Base-by-base conservation (phyloP, 164 flowering plant genomes). In the Chimonanthus praecox region DNA sequence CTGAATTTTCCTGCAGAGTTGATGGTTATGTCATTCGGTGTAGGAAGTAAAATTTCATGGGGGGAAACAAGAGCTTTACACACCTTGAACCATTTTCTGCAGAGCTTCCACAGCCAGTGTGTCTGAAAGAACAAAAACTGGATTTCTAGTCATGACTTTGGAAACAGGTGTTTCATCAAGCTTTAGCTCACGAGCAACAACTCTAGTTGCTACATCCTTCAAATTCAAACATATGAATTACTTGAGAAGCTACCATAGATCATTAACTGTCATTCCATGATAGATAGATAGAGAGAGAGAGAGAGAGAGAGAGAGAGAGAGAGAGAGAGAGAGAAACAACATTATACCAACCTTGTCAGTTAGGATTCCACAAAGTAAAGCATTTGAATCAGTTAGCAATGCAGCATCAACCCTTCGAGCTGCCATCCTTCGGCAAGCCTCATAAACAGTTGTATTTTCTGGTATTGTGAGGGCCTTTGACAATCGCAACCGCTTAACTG, bases 21-120 rank as follows among this genome's bases (percentile, higher is more conserved):
- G 48, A 33, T 5, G 20, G 0, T 62, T 62, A 11, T 54, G 1
- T 54, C 0, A 11, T 11, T 54, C 0, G 8, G 16, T 54, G 60
- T 54, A 3, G 5, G 11, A n/a, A 54, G 11, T 13, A 15, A 13
- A 54, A 3, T 11, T 54, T 54, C 13, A 11, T 11, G 15, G 16
- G 60, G 60, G 1, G 0, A 13, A 54, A 54, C 16, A 49, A 72
- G 50, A 74, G 43, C 21, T 13, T 72, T 47, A 78, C 76, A 16
- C 74, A 95, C 99, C 99, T 87, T 86, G 94, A 43, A 96, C 98
- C 99, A 96, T 96, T 82, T 96, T 96, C 74, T 96, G 99, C 75
- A 96, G 83, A 71, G 99, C 99, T 85, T 96, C 99, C 78, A 94
- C 98, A 61, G 99, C 98, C 67, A 94, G 91, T 44, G 97, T 94